phyloP scores from a whole-genome alignment of 2,329 filamentous ascomycete species.

The Penicillium hesseltinei region DNA sequence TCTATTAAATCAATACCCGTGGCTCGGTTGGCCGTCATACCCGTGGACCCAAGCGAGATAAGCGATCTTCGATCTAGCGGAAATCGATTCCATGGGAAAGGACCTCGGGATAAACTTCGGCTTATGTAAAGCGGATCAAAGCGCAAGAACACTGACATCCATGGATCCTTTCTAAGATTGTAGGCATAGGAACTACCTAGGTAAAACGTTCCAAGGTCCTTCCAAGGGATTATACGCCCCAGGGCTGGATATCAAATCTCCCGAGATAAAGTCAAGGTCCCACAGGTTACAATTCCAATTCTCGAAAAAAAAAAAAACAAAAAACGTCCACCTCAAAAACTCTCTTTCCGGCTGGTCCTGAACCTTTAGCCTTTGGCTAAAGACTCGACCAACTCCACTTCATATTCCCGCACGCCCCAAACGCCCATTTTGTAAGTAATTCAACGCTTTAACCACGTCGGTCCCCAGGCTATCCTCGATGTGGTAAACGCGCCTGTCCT shows the following conservation, averaged over 20 bases:
- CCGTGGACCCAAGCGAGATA: background rate
- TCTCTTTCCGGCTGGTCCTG: too few relatives aligned
- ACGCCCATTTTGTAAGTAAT: background rate
- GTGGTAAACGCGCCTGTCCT: background rate
- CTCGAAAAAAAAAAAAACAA: too few relatives aligned
- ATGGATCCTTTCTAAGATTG: too few relatives aligned
- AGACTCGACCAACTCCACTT: background rate
- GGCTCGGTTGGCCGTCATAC: background rate
- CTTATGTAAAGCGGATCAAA: background rate
- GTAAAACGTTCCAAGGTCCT: too few relatives aligned
- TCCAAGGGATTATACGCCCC: too few relatives aligned
- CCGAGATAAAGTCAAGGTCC: too few relatives aligned
- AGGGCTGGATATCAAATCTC: too few relatives aligned
- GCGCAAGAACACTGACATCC: too few relatives aligned
- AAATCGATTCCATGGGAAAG: background rate
- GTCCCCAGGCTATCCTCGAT: background rate
- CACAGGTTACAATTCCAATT: too few relatives aligned
- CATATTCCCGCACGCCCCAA: background rate
- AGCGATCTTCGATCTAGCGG: constrained; percentile 1
- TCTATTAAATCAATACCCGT: background rate
- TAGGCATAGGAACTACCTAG: too few relatives aligned
- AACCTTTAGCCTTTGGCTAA: too few relatives aligned
- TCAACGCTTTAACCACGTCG: background rate
- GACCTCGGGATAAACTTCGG: background rate
- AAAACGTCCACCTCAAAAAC: too few relatives aligned